Conservation (phyloP, 148 eudicot genomes). For the Diospyros kaki region DNA sequence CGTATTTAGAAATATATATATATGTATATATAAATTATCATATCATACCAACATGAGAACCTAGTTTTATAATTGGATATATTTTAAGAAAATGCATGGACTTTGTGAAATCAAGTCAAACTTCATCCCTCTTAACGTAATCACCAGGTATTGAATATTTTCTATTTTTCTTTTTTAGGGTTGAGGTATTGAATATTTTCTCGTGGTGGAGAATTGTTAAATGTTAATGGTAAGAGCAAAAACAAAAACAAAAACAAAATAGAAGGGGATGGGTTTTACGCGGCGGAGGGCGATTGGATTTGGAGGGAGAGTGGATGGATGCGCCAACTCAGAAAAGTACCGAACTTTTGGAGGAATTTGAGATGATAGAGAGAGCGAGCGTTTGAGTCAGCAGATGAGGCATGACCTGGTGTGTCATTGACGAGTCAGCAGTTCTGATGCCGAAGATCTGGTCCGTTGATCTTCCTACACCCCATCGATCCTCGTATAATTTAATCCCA, state of each 20-base stretch:
- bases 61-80: too few species aligned
- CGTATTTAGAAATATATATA: too few species aligned
- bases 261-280: slow-evolving; percentile 7
- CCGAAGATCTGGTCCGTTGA: background rate
- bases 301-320: background rate
- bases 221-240: background rate
- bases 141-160: background rate
- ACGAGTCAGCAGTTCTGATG: slow-evolving; percentile 9
- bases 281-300: slow-evolving; percentile 8
- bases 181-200: background rate
- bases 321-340: too few species aligned
- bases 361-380: too few species aligned
- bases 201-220: slow-evolving; percentile 1
- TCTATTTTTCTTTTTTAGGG: background rate
- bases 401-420: background rate
- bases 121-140: too few species aligned
- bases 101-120: too few species aligned
- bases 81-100: too few species aligned
- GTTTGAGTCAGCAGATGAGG: too few species aligned
- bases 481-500: too few species aligned
- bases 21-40: too few species aligned
- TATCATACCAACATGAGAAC: too few species aligned
- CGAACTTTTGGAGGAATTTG: too few species aligned
- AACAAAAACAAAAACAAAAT: background rate
- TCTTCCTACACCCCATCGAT: background rate